Evolutionary conservation across 176 grass and related monocot genomes (phyloP).

Genomic region (Musa acuminata): DNA sequence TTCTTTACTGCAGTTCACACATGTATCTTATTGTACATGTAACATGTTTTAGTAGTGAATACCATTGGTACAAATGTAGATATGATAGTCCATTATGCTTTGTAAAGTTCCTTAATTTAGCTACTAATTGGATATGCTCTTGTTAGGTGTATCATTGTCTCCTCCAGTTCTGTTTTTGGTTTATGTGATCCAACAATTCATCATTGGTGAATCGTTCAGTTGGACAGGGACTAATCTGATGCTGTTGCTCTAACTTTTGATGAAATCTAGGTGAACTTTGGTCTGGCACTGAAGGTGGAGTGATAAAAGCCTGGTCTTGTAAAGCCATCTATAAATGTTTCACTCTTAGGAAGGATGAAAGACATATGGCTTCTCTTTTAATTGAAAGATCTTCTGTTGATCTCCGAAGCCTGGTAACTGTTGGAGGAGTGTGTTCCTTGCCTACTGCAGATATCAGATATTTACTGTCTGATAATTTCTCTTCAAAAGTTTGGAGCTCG

Average conservation of each 20-base stretch:
- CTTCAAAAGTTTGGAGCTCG: conserved; percentile 13
- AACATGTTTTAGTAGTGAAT: background rate
- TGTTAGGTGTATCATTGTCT: too few species aligned
- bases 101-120: background rate
- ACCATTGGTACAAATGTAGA: background rate
- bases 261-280: conserved; percentile 6
- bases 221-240: background rate
- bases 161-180: background rate
- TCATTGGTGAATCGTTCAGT: too few species aligned
- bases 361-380: conserved; percentile 1
- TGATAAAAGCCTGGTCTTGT: conserved; percentile 10
- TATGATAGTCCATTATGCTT: background rate
- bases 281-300: conserved; percentile 17
- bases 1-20: background rate
- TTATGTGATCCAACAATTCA: background rate
- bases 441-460: conserved; percentile 15
- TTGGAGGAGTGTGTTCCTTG: conserved; percentile 6
- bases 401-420: conserved; percentile 10
- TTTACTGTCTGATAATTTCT: conserved; percentile 9
- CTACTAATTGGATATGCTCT: too few species aligned
- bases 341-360: background rate
- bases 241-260: background rate
- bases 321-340: background rate
- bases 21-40: background rate
- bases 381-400: conserved; percentile 17